A percentile compares a stretch with the other conserved stretches of the same genome.
These are phyloP conservation scores for Verticillium klebahnii DNA, from an alignment of 2,329 filamentous ascomycete genomes.

Conservation along the genomic window DNA sequence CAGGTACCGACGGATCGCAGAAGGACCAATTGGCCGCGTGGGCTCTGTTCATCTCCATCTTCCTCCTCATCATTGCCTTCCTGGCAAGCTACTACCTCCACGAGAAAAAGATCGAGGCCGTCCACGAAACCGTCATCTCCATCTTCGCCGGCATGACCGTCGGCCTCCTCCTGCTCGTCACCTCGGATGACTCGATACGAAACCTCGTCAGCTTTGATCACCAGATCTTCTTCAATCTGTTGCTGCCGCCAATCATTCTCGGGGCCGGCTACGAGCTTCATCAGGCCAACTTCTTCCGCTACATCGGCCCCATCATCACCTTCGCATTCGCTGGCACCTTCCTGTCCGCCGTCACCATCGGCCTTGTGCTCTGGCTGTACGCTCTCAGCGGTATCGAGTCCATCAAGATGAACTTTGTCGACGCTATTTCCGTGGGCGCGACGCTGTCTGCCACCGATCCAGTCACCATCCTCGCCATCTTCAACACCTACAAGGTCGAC, in stretches of 20 bases:
- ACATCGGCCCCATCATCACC: conserved; percentile 94
- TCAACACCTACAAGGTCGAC: conserved; percentile 99
- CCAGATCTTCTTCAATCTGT: conserved; percentile 98
- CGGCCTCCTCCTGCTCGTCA: conserved; percentile 80
- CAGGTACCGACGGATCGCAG: conserved; percentile 41
- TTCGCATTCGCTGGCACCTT: conserved; percentile 98
- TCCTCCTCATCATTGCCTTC: conserved; percentile 88
- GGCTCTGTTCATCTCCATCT: conserved; percentile 95
- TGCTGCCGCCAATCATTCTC: conserved; percentile 96
- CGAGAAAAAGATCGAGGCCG: conserved; percentile 92
- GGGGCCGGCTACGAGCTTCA: conserved; percentile 96
- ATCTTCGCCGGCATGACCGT: conserved; percentile 99
- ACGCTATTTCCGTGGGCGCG: conserved; percentile 93
- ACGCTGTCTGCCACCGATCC: conserved; percentile 96
- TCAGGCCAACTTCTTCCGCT: conserved; percentile 98
- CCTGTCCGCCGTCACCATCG: conserved; percentile 92
- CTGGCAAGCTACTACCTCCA: conserved; percentile 97
- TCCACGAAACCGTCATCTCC: conserved; percentile 96
- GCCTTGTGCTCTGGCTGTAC: conserved; percentile 83
- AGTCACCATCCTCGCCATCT: conserved; percentile 96
- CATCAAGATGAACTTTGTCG: conserved; percentile 83
- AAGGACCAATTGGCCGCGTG: conserved; percentile 95
- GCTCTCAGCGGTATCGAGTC: conserved; percentile 82
- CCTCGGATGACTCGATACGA: conserved; percentile 76
- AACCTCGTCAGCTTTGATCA: conserved; percentile 95